Evolutionary conservation across 352 stramenopile genomes (phyloP), one percentile per base, ranked within the genome.

Genomic region (Globisporangium nodosum): DNA sequence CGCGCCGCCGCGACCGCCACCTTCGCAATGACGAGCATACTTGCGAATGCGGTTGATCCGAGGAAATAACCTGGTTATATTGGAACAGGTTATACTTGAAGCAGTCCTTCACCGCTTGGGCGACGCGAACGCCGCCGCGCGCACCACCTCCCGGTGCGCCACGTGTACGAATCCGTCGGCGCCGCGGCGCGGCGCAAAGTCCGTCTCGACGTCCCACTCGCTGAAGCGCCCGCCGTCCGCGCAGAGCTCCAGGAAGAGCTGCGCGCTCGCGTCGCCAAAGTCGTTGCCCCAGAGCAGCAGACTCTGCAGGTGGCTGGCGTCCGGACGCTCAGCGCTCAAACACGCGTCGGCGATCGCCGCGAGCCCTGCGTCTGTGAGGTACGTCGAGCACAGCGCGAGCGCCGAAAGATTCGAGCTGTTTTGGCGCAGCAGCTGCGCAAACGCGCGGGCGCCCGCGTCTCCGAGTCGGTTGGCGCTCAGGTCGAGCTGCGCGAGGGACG

Each of bases 281-380:
- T 85, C 70, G 61, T 91, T 91, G 9, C 73, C 81, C 78, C 77
- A 91, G 8, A 91, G 68, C 33, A 89, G 47, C 45, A 91, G 60
- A 30, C 59, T 78, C 37, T 58, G 52, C 9, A 91, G 64, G 30
- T 43, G 63, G 30, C 59, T 71, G 3, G 35, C 55, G 12, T 70
- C 60, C 0, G 61, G 39, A 4, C 70, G 64, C 30, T 76, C 74
- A 1, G 66, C 63, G n/a, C 51, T 57, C 18, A 82, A 50, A 58
- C 74, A 84, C 24, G 75, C 77, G 13, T 63, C 35, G 1, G 68
- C 77, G 13, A 89, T 60, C 12, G 61, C 43, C 6, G 63, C 70
- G 16, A 89, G 63, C 0, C 77, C 78, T 0, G 73, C 63, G 61
- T 91, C 77, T 16, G 76, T 79, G 43, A 89, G 54, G 43, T 82